Percentiles rank a stretch among this genome's conserved stretches.
phyloP scores from a whole-genome alignment of 2,329 filamentous ascomycete genomes.

The Fusarium luffae region DNA sequence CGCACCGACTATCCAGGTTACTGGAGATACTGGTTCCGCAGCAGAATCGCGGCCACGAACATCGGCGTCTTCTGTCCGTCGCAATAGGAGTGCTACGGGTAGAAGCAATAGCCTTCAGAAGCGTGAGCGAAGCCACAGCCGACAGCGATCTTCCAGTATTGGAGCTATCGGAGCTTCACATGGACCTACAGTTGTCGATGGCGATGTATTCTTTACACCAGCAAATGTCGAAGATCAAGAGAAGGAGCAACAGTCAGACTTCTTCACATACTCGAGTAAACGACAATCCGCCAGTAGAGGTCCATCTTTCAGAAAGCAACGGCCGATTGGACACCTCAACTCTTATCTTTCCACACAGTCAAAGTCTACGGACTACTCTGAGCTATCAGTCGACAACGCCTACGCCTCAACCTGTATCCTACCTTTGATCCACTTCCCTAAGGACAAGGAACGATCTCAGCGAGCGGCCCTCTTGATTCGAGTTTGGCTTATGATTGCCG shows the following conservation, averaged over 20 bases:
- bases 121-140: slow-evolving; percentile 62
- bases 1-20: slow-evolving; percentile 81
- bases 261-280: slow-evolving; percentile 57
- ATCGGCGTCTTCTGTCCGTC: slow-evolving; percentile 48
- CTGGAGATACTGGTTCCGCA: slow-evolving; percentile 66
- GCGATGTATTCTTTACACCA: slow-evolving; percentile 63
- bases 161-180: slow-evolving; percentile 50
- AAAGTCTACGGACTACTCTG: slow-evolving; percentile 54
- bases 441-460: slow-evolving; percentile 62
- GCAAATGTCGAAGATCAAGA: slow-evolving; percentile 53
- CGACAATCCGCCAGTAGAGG: slow-evolving; percentile 52
- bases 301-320: slow-evolving; percentile 57
- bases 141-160: slow-evolving; percentile 58
- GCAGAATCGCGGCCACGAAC: slow-evolving; percentile 50
- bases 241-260: slow-evolving; percentile 54
- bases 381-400: slow-evolving; percentile 54
- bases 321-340: slow-evolving; percentile 58
- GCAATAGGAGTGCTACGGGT: slow-evolving; percentile 59
- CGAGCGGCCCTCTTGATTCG: slow-evolving; percentile 71
- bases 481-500: slow-evolving; percentile 91
- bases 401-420: slow-evolving; percentile 60
- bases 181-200: slow-evolving; percentile 59
- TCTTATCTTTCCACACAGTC: slow-evolving; percentile 58
- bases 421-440: slow-evolving; percentile 65
- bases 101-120: slow-evolving; percentile 65